Conservation (phyloP, 2,329 filamentous ascomycete genomes). For the Blastomyces percursus region DNA sequence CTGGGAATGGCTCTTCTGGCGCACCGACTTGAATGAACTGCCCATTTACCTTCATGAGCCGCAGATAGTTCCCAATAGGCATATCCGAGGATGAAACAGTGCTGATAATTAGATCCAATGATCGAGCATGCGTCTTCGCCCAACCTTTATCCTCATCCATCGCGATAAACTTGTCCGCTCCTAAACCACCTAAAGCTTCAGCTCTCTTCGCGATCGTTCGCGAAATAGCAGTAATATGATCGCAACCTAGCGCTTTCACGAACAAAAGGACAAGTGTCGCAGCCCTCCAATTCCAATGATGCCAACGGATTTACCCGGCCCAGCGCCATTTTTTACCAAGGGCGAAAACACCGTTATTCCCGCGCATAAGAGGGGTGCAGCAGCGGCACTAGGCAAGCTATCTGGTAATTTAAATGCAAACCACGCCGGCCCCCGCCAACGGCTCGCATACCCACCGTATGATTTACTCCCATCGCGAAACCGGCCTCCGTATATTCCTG, state of each 20-base stretch:
- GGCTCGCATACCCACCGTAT: conserved; percentile 52
- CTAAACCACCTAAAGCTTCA: conserved; percentile 42
- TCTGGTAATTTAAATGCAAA: conserved; percentile 52
- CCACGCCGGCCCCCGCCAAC: conserved; percentile 44
- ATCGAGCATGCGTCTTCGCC: conserved; percentile 37
- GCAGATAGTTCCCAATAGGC: conserved; percentile 52
- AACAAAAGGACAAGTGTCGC: conserved; percentile 61
- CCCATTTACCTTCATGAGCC: conserved; percentile 48
- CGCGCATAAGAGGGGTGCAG: conserved; percentile 64
- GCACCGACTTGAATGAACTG: conserved; percentile 56
- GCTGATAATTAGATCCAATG: conserved; percentile 46
- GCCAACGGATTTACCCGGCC: conserved; percentile 59
- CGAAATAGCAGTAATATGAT: conserved; percentile 49
- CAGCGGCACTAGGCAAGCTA: conserved; percentile 38
- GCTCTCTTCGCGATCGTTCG: conserved; percentile 39
- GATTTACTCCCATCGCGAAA: conserved; percentile 38
- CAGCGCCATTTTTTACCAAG: conserved; percentile 53
- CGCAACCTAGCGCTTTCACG: conserved; percentile 58
- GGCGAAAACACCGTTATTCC: conserved; percentile 66
- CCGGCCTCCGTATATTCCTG: conserved; percentile 29
- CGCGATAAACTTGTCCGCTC: conserved; percentile 46
- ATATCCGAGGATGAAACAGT: conserved; percentile 51
- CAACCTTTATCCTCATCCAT: conserved; percentile 48
- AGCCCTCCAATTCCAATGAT: conserved; percentile 63
- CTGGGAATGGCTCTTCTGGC: conserved; percentile 48